Percentiles rank a stretch among this genome's conserved stretches.
Conservation (phyloP, 176 grass and related monocot species). For the Avena eriantha region DNA sequence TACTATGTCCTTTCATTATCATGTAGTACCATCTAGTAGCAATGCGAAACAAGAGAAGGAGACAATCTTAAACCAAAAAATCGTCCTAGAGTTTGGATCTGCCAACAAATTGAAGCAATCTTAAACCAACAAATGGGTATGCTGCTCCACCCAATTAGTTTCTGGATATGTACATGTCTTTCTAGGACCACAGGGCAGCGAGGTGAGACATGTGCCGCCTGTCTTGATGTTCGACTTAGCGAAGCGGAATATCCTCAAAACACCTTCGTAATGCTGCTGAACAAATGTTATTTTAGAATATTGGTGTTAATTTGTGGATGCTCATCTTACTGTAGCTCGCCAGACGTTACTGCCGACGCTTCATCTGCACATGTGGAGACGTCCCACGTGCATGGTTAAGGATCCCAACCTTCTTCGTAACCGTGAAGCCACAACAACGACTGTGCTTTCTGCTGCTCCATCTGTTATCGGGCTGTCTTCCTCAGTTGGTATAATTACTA, state of each 20-base stretch:
- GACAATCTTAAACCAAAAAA: background rate
- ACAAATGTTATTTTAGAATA: background rate
- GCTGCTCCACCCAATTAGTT: background rate
- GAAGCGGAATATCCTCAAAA: background rate
- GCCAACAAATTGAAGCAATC: background rate
- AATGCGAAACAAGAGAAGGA: background rate
- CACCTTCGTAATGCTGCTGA: background rate
- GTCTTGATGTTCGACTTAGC: background rate
- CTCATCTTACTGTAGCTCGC: background rate
- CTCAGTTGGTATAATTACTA: background rate
- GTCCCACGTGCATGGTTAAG: background rate
- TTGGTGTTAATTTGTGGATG: constrained; percentile 5
- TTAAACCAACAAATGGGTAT: background rate
- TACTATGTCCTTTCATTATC: background rate
- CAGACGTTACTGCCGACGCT: background rate
- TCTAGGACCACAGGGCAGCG: background rate
- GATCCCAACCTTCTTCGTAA: background rate
- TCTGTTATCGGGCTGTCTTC: background rate
- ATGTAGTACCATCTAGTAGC: constrained; percentile 1
- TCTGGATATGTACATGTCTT: background rate
- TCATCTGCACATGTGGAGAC: background rate
- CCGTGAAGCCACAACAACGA: background rate
- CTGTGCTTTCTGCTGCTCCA: background rate
- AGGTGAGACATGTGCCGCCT: background rate
- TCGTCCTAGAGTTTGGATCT: background rate